Base-by-base conservation (phyloP, 2,329 filamentous ascomycete species). In the Cladosporium sp. region DNA sequence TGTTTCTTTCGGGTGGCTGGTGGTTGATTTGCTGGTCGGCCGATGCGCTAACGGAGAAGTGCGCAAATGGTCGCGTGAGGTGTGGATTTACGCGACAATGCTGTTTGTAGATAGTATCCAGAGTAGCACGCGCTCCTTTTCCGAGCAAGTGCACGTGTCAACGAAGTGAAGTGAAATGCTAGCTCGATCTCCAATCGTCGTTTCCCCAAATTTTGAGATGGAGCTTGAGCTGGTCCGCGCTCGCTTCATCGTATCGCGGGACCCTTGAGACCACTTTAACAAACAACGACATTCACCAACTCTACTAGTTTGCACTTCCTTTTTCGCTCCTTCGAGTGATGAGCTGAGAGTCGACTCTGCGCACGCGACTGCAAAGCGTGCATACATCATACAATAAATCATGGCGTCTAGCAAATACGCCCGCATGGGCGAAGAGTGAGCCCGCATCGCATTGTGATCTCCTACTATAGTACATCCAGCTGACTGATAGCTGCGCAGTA, bases 341-440 rank as follows among this genome's bases (percentile, higher is more conserved):
- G 73, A 69, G 68, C 68, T 75, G 69, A 73, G 67, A 23, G 60
- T 46, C 31, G 16, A 31, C 37, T 21, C 59, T 11, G 62, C 68
- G 70, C 69, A 68, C 66, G 67, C 65, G 37, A 56, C 62, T 52
- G 46, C 60, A 64, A 64, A 64, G 66, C 69, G 71, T 67, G 65
- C 59, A 62, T 23, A 56, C 18, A 63, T 18, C 50, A 61, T 33
- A 56, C 28, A 6, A 37, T 18, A 23, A 11, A 68, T 23, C 63
- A 83, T 83, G 81, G 79, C 87, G 67, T 85, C 88, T 26, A 86
- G 83, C 65, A 91, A 90, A 79, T 86, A 88, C 70, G 86, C 88
- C 69, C 85, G 89, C 70, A 80, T 91, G 78, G 89, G 89, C 74
- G 89, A 92, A 86, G 89, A 92, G 89, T 91, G 82, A 83, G 88